A percentile compares a stretch with the other conserved stretches of the same genome.
These are phyloP conservation scores for Moniliophthora roreri DNA, from an alignment of 1,284 basidiomycete genomes.

Conservation along the genomic window DNA sequence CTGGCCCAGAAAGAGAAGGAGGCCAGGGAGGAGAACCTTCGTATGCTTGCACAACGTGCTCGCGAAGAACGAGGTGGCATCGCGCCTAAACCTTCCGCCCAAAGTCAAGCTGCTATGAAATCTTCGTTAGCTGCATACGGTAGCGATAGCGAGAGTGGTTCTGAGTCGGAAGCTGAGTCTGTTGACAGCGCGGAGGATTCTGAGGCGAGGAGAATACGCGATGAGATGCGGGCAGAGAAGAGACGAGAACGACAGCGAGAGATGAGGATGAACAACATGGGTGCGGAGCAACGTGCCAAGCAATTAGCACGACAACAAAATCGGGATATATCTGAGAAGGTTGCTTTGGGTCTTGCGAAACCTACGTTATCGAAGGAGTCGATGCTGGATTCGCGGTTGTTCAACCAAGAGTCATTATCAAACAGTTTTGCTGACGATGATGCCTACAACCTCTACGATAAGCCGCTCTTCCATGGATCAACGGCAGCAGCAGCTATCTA, in stretches of 20 bases:
- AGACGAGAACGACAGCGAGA: slow-evolving; percentile 93
- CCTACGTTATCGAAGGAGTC: slow-evolving; percentile 94
- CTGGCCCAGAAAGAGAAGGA: slow-evolving; percentile 98
- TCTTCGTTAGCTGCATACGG: slow-evolving; percentile 84
- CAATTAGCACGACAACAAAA: slow-evolving; percentile 95
- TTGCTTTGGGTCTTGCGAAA: slow-evolving; percentile 96
- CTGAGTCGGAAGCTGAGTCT: slow-evolving; percentile 43
- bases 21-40: slow-evolving; percentile 94
- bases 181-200: slow-evolving; percentile 75
- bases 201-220: slow-evolving; percentile 83
- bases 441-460: slow-evolving; percentile 91
- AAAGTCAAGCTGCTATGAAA: slow-evolving; percentile 67
- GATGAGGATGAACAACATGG: slow-evolving; percentile 99
- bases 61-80: slow-evolving; percentile 91
- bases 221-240: slow-evolving; percentile 91
- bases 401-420: slow-evolving; percentile 92
- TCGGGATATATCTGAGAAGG: slow-evolving; percentile 98
- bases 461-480: slow-evolving; percentile 94
- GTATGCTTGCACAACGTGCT: slow-evolving; percentile 91
- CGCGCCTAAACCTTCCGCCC: slow-evolving; percentile 56
- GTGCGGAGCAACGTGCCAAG: slow-evolving; percentile 93
- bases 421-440: slow-evolving; percentile 90
- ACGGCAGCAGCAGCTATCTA: slow-evolving; percentile 97
- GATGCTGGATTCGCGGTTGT: slow-evolving; percentile 95
- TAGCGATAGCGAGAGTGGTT: slow-evolving; percentile 63